Conservation (phyloP, 2,329 filamentous ascomycete species). For the Colletotrichum gigasporum region DNA sequence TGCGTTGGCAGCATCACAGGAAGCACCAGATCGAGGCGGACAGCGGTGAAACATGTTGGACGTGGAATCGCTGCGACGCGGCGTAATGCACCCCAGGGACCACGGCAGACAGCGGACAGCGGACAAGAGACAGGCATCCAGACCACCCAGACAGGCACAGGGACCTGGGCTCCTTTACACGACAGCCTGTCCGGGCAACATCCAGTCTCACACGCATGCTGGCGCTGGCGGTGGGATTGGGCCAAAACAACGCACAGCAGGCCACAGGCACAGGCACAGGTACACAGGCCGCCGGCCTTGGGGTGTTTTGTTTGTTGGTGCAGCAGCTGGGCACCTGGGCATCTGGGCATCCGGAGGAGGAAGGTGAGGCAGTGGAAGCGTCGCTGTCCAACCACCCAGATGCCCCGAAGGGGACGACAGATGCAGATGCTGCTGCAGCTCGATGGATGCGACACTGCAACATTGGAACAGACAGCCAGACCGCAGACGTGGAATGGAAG, state of each 20-base stretch:
- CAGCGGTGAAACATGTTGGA: constrained; percentile 5
- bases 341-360: neutral
- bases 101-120: neutral
- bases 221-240: too few species aligned
- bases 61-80: constrained; percentile 26
- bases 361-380: neutral
- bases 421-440: too few species aligned
- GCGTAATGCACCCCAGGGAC: constrained; percentile 15
- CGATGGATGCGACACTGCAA: too few species aligned
- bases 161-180: too few species aligned
- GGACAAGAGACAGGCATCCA: too few species aligned
- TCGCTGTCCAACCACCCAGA: too few species aligned
- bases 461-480: neutral
- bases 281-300: too few species aligned
- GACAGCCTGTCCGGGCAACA: neutral
- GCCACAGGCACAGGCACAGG: constrained; percentile 14
- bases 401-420: too few species aligned
- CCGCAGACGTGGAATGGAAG: neutral
- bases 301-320: too few species aligned
- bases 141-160: too few species aligned
- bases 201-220: neutral
- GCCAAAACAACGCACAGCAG: constrained; percentile 5
- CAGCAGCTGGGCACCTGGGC: too few species aligned
- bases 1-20: constrained; percentile 10
- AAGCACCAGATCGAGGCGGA: constrained; percentile 10